Evolutionary conservation across 2,329 filamentous ascomycete species (phyloP), one percentile per base, ranked within the genome.

Genomic region (Penicillium sp.): DNA sequence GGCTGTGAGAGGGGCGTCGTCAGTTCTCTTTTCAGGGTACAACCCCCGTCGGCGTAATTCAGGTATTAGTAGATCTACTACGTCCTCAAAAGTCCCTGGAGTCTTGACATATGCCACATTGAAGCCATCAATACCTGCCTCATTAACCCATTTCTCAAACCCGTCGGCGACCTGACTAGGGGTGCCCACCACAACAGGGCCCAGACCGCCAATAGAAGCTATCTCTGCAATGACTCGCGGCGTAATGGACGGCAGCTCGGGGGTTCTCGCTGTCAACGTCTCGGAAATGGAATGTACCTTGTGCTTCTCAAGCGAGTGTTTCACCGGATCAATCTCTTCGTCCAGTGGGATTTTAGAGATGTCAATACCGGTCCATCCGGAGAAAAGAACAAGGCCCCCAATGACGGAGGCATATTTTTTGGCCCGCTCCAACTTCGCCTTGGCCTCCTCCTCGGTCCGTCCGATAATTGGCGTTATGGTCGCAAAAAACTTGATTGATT

Each of bases 341-440:
- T 86, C 83, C 0, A 85, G 64, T 0, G 82, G 81, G 43, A 85
- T 77, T 62, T 76, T 76, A 3, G 79, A 82, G 16, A 85, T 73
- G 62, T 86, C 83, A 57, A 86, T 83, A 0, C 83, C 83, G 0
- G 82, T 83, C 79, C 80, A 84, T 1, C 81, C 81, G 40, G 77
- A 79, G 59, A 83, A 80, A 0, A 84, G 70, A 0, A 82, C 82
- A 1, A 85, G 68, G 0, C 80, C 82, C 0, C 81, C 82, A 16
- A 82, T 69, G 0, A 78, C 76, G 0, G 77, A 81, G 1, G 79
- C 81, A 62, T 85, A 77, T 60, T 78, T 79, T 62, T 78, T 75
- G 11, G 79, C 60, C 56, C 81, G 78, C 21, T 76, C 74, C 35
- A 79, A 74, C 63, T 85, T 85, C 0, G 68, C 75, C 40, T 72